A percentile compares a stretch with the other conserved stretches of the same genome.
These are phyloP conservation scores for Parietaria judaica DNA, from an alignment of 306 rosid genomes.

Conservation along the genomic window DNA sequence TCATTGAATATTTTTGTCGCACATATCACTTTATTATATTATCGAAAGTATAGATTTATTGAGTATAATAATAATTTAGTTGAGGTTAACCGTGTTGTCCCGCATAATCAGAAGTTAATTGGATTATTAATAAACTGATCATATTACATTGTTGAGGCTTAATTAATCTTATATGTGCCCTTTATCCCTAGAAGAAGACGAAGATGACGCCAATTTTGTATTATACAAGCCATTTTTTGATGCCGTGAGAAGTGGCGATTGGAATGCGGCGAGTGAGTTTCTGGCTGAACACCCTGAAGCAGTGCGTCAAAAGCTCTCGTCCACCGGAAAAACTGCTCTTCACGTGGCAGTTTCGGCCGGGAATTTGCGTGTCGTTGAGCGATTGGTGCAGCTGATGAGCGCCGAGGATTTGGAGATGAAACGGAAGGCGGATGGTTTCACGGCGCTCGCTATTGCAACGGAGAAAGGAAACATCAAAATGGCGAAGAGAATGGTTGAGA, in stretches of 20 bases:
- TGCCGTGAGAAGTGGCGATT: neutral
- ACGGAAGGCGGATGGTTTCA: neutral
- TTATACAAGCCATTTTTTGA: neutral
- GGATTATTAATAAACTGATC: too few relatives aligned
- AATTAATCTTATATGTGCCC: too few relatives aligned
- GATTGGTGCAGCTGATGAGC: neutral
- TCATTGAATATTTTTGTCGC: too few relatives aligned
- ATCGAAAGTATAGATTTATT: too few relatives aligned
- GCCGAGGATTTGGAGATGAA: neutral
- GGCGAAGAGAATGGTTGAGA: neutral
- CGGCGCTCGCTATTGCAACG: neutral
- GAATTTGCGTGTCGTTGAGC: neutral
- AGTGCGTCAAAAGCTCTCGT: neutral
- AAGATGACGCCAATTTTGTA: too few relatives aligned
- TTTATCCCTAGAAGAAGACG: too few relatives aligned
- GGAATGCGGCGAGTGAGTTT: neutral
- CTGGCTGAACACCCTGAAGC: neutral
- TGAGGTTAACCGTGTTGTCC: too few relatives aligned
- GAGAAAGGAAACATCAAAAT: neutral
- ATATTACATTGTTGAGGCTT: too few relatives aligned
- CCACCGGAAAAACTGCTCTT: neutral
- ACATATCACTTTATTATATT: too few relatives aligned
- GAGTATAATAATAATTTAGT: too few relatives aligned
- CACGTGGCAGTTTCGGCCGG: neutral
- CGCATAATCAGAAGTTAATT: too few relatives aligned